Base-by-base conservation (phyloP, 2,329 filamentous ascomycete species). In the Phialophora macrospora region DNA sequence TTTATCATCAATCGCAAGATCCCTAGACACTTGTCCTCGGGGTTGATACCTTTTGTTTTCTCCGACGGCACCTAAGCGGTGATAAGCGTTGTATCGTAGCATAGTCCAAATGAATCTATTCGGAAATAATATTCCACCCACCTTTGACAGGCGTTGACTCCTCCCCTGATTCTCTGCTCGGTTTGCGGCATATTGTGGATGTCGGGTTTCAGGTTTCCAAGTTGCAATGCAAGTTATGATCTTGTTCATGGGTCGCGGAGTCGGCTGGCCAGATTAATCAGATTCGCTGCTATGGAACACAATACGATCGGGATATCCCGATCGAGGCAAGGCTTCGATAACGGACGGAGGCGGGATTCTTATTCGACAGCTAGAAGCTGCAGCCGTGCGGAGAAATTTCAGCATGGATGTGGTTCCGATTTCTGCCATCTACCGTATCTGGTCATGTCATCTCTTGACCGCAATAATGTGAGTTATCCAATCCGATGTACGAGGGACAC, bases 391-490 rank as follows among this genome's bases (percentile, higher is more conserved):
- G 14, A 30, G 67, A n/a, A 70, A 71, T 28, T 71, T 71, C 55
- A 67, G 70, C 60, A 66, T 64, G 1, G 70, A 63, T 44, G 63
- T 70, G 6, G 38, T 70, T 4, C 69, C 69, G 4, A 14, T 55
- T 1, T 52, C 66, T 4, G 34, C 65, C 55, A 52, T 63, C 20
- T 68, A n/a, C n/a, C n/a, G n/a, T n/a, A 52, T 51, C 38, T 68
- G 14, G 73, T 83, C 2, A 81, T 82, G 57, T 80, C 80, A 2
- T 80, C 81, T 0, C 72, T 83, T 3, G 81, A 83, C 62, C 76
- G 61, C 75, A 80, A 65, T 68, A 73, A 51, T 77, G 77, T 67
- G 76, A 75, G 67, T 67, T 68, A 17, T 72, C 81, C 3, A 70
- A 7, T 55, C 24, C 3, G 24, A n/a, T 55, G 26, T 81, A 24